A percentile compares a stretch with the other conserved stretches of the same genome.
Conservation (phyloP, 768 basidiomycete genomes). For the Symmetrospora coprosmae region DNA sequence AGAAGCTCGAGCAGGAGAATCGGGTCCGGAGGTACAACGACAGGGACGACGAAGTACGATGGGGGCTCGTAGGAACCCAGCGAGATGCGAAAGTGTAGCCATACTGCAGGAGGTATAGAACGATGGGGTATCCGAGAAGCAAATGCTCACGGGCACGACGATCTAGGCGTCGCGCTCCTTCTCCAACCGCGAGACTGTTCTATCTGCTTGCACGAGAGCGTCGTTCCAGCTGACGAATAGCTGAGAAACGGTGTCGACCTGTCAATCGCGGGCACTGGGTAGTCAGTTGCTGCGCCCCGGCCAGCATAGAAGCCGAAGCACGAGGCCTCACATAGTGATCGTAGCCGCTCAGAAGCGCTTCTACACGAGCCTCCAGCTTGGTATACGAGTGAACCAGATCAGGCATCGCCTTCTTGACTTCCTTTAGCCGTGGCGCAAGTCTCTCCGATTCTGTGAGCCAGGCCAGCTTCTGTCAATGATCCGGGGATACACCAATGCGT, state of each 20-base stretch:
- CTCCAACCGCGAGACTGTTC: constrained; percentile 22
- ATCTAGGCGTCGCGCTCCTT: constrained; percentile 9
- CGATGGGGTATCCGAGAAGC: background rate
- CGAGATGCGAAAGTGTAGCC: background rate
- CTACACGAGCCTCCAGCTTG: background rate
- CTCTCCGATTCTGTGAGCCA: constrained; percentile 16
- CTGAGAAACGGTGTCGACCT: constrained; percentile 30
- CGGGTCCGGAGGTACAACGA: constrained; percentile 39
- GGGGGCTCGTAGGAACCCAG: background rate
- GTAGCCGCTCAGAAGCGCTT: background rate
- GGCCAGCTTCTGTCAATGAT: too few species aligned
- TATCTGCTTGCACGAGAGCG: constrained; percentile 23
- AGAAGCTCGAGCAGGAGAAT: constrained; percentile 56
- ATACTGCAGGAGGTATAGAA: background rate
- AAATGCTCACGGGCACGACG: background rate
- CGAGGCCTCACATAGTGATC: constrained; percentile 1
- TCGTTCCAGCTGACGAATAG: constrained; percentile 31
- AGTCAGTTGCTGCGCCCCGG: background rate
- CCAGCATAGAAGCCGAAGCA: constrained; percentile 7
- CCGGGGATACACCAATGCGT: background rate
- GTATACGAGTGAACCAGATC: constrained; percentile 26
- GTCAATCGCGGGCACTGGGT: background rate
- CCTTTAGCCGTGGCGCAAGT: constrained; percentile 3
- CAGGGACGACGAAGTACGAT: constrained; percentile 1
- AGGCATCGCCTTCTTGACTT: constrained; percentile 7